Base-by-base conservation (phyloP, 352 stramenopile genomes). In the Pythium monospermum region DNA sequence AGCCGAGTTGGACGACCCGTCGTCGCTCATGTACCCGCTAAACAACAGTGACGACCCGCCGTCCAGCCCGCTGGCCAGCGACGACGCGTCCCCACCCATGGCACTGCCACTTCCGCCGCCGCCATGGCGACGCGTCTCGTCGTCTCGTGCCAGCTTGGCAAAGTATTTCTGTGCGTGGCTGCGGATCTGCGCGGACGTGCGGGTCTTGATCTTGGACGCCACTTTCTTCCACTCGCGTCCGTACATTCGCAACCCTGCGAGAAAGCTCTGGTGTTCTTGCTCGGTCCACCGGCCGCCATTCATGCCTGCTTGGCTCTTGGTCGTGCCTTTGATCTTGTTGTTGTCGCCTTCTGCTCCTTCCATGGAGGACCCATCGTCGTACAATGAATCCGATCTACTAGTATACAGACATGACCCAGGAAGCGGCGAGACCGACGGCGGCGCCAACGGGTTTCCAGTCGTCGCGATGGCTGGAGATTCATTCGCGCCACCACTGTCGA, bases 201-300 rank as follows among this genome's bases (percentile, higher is more conserved):
- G 76, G 2, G 83, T 92, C 64, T 90, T 90, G 53, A 94, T 92
- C 63, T 90, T 91, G 42, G 75, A 80, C n/a, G 83, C 83, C 15
- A 94, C 81, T 71, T 97, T 97, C 65, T 98, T 99, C 96, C 96
- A 99, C 64, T 99, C 91, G 36, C 96, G 95, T 6, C 96, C 96
- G 60, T 98, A 98, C 19, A 94, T 62, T 18, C 86, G 74, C 15
- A 98, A 75, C 8, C 95, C 95, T 22, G 80, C 72, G 19, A 98
- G 77, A 62, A 99, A 99, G 38, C 84, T 91, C 61, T 97, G 73
- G 59, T 99, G 96, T 64, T 99, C 95, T 72, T 94, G 74, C 25
- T 90, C 68, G 1, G 92, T 98, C 96, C 96, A 99, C 36, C 94
- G 81, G 12, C 96, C 96, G 44, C 79, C 80, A 49, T 91, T 92